phyloP scores from a whole-genome alignment of 2,329 filamentous ascomycete species.

The Sarocladium strictum region DNA sequence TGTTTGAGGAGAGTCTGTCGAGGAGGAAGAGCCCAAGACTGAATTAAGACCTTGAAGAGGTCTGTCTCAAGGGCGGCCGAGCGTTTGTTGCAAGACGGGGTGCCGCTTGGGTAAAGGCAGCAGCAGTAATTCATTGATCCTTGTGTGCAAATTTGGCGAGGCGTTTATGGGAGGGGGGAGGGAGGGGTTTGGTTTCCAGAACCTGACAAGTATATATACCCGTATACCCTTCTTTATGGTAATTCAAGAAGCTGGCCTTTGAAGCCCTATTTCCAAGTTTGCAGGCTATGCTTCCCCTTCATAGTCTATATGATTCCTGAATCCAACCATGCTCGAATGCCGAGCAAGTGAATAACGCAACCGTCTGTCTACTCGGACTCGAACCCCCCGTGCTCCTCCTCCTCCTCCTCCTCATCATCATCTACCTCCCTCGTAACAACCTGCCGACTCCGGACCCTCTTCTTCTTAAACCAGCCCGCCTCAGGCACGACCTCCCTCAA shows the following conservation, averaged over 20 bases:
- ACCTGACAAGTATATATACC: background rate
- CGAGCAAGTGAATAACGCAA: too few species aligned
- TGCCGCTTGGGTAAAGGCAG: too few species aligned
- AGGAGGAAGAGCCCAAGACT: slow-evolving; percentile 52
- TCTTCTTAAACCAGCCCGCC: slow-evolving; percentile 39
- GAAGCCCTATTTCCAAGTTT: background rate
- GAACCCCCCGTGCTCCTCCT: background rate
- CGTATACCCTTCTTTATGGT: background rate
- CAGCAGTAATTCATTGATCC: background rate
- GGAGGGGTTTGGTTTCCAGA: background rate
- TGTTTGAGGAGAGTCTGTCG: slow-evolving; percentile 39
- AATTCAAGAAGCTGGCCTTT: background rate
- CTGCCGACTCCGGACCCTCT: slow-evolving; percentile 16
- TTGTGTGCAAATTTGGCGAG: background rate
- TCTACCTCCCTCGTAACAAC: background rate
- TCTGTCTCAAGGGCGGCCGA: background rate
- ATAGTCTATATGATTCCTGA: too few species aligned
- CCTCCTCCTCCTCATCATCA: background rate
- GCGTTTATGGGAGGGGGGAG: background rate
- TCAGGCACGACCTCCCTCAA: slow-evolving; percentile 47
- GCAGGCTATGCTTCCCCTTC: too few species aligned
- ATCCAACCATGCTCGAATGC: too few species aligned
- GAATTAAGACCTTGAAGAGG: slow-evolving; percentile 19
- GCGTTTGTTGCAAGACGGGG: too few species aligned
- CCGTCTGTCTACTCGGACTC: background rate